Percentiles rank a stretch among this genome's conserved stretches.
These are phyloP conservation scores for Phyllostachys edulis DNA, from an alignment of 176 grass and related monocot genomes.

Conservation along the genomic window DNA sequence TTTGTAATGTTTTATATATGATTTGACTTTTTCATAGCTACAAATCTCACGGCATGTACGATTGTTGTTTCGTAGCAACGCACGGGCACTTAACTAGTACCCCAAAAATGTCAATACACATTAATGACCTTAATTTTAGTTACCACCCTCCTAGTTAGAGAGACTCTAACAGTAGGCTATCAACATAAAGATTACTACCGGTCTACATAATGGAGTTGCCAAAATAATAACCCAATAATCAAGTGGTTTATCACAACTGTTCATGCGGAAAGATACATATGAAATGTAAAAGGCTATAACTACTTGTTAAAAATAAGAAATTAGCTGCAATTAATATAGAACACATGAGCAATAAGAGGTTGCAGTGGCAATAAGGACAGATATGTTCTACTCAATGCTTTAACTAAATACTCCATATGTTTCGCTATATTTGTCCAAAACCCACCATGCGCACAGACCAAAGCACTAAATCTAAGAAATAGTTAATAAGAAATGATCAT, in stretches of 20 bases:
- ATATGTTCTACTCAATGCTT: neutral
- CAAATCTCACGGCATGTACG: too few relatives aligned
- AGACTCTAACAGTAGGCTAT: conserved; percentile 5
- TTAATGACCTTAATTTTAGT: conserved; percentile 5
- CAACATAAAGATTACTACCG: neutral
- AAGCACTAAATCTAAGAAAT: too few relatives aligned
- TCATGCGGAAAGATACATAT: neutral
- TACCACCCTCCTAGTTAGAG: neutral
- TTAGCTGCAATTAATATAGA: neutral
- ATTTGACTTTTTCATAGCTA: too few relatives aligned
- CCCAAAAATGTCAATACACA: neutral
- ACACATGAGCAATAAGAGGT: neutral
- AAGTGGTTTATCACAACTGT: conserved; percentile 19
- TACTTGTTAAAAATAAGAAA: conserved; percentile 1
- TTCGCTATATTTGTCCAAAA: too few relatives aligned
- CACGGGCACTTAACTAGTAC: too few relatives aligned
- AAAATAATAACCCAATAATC: neutral
- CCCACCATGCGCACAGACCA: too few relatives aligned
- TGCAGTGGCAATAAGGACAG: neutral
- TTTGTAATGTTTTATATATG: too few relatives aligned
- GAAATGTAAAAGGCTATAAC: neutral
- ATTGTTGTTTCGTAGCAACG: too few relatives aligned
- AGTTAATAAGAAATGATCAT: too few relatives aligned
- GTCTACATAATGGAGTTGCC: neutral
- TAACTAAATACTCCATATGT: neutral